phyloP scores from a whole-genome alignment of 164 flowering plant genomes.

The Macadamia integrifolia region DNA sequence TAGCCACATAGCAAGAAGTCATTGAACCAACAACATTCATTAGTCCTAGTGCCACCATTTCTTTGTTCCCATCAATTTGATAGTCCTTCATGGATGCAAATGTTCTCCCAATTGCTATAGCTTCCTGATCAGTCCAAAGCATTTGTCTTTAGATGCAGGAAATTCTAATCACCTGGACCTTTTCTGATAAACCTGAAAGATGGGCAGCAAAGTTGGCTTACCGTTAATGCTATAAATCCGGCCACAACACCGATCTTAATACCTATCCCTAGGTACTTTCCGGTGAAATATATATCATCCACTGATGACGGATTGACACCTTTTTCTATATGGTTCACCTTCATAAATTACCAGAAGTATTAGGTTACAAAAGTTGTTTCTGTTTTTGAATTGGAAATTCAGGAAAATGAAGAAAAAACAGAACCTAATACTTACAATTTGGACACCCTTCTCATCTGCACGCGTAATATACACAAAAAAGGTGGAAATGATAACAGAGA shows the following conservation, averaged over 20 bases:
- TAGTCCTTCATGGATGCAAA: slow-evolving; percentile 89
- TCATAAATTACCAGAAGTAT: slow-evolving; percentile 11
- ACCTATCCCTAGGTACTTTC: slow-evolving; percentile 50
- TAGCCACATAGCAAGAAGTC: slow-evolving; percentile 89
- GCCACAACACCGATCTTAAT: slow-evolving; percentile 70
- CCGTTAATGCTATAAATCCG: slow-evolving; percentile 82
- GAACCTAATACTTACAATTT: slow-evolving; percentile 49
- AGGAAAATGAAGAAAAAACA: not conserved
- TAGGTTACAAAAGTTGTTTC: not conserved
- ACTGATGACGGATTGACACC: slow-evolving; percentile 75
- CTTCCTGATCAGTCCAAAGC: slow-evolving; percentile 56
- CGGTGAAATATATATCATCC: slow-evolving; percentile 55
- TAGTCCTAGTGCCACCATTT: slow-evolving; percentile 89
- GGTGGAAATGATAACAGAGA: slow-evolving; percentile 75
- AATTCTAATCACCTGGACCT: not conserved
- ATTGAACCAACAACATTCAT: slow-evolving; percentile 89
- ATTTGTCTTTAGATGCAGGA: not conserved
- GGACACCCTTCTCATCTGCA: slow-evolving; percentile 80
- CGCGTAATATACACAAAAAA: slow-evolving; percentile 75
- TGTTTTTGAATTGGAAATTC: not conserved
- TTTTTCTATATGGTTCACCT: slow-evolving; percentile 66
- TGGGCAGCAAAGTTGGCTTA: slow-evolving; percentile 20
- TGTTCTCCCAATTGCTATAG: slow-evolving; percentile 83
- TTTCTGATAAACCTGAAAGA: not conserved
- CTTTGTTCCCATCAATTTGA: slow-evolving; percentile 86